Evolutionary conservation across 441 rosid species (phyloP).

Genomic region (Eutrema salsugineum): DNA sequence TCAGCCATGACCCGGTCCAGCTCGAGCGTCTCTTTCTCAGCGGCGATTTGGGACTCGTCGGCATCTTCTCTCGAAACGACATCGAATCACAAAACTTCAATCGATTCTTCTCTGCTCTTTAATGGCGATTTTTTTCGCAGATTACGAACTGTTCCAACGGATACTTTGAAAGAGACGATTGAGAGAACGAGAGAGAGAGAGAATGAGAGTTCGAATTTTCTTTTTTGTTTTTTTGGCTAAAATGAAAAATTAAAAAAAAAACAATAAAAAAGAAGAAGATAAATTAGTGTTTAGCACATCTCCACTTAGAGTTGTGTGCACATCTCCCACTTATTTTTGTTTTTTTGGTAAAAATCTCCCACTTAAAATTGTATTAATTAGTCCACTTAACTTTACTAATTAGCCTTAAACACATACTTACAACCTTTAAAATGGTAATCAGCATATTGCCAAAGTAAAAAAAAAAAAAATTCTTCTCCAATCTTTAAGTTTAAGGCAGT

Average conservation of each 20-base stretch:
- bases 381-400: background rate
- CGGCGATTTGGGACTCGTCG: constrained; percentile 34
- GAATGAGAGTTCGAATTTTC: background rate
- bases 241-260: too few species aligned
- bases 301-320: too few species aligned
- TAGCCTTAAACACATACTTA: background rate
- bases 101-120: background rate
- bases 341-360: too few species aligned
- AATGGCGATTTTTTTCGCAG: background rate
- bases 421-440: too few species aligned
- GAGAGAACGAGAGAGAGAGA: background rate
- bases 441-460: too few species aligned
- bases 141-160: constrained; percentile 32
- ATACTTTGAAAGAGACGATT: constrained; percentile 32
- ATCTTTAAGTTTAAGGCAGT: too few species aligned
- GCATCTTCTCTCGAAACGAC: constrained; percentile 23
- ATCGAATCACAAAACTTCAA: background rate
- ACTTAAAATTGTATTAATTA: background rate
- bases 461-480: too few species aligned
- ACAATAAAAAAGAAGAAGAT: too few species aligned
- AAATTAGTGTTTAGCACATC: too few species aligned
- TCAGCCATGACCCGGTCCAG: constrained; percentile 32
- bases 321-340: background rate
- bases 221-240: background rate
- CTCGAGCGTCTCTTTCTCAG: constrained; percentile 26